Evolutionary conservation across 257 asterid genomes (phyloP).

Genomic region (Plectranthus barbatus): DNA sequence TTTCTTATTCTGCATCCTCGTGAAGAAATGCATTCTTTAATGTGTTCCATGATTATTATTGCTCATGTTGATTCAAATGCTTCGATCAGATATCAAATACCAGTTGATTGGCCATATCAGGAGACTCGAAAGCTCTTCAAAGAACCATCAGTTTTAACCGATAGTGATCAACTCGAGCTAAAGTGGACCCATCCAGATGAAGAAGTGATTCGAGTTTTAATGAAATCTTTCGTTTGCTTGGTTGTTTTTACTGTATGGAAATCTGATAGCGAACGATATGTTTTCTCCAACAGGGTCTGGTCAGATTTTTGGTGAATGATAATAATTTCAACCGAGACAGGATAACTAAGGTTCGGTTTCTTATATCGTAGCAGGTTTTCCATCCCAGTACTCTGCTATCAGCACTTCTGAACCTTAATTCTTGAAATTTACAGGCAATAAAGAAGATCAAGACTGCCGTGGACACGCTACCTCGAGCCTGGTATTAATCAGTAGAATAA

Average conservation of each 20-base stretch:
- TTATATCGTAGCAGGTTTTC: background rate
- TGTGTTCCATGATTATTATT: background rate
- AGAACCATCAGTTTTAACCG: constrained; percentile 64
- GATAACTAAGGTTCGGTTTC: constrained; percentile 51
- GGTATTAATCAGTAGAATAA: constrained; percentile 33
- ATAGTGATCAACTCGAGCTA: constrained; percentile 57
- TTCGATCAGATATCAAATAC: constrained; percentile 69
- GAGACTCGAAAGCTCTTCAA: constrained; percentile 83
- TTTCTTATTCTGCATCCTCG: no score
- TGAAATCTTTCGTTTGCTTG: background rate
- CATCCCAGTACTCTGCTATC: background rate
- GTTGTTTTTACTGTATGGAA: constrained; percentile 7
- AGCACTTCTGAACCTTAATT: constrained; percentile 8
- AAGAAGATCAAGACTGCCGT: constrained; percentile 68
- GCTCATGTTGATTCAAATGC: background rate
- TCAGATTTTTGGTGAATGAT: constrained; percentile 68
- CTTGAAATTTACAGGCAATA: constrained; percentile 43
- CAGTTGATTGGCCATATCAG: constrained; percentile 85
- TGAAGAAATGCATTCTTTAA: no score
- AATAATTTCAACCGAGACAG: constrained; percentile 81
- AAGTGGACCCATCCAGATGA: constrained; percentile 93
- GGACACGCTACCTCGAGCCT: constrained; percentile 52
- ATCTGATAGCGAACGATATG: constrained; percentile 2
- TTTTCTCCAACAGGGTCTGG: constrained; percentile 52
- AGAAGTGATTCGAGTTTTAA: constrained; percentile 50